Base-by-base conservation (phyloP, 176 grass and related monocot genomes). In the Avena insularis region DNA sequence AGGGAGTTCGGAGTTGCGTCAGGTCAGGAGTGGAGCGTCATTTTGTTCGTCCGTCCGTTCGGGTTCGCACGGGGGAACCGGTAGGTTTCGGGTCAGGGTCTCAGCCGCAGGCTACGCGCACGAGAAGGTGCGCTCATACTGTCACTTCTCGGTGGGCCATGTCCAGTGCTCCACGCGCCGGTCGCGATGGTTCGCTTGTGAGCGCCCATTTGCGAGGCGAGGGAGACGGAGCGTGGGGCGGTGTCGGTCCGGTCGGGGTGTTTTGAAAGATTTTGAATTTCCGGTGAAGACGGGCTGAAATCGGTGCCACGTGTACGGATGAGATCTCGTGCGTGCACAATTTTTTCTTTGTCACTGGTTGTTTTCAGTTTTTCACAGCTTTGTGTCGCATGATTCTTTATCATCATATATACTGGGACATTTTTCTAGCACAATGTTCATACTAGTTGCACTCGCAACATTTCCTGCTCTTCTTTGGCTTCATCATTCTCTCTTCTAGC, bases 221-320 rank as follows among this genome's bases (percentile, higher is more conserved):
- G 72, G 69, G 70, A 48, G 70, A 7, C 43, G 46, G 71, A 29
- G 71, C 7, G 71, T 50, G 73, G 77, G 58, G 89, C 69, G 80
- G 80, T 82, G 80, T 90, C 87, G 81, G 84, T 87, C 77, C 48
- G 80, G 55, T 75, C 79, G 61, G 77, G 68, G 46, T 33, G 21
- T 67, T 92, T 88, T 48, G 81, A 94, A 92, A 90, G 46, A 79
- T 82, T 94, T 94, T 94, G 92, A 94, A 89, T 90, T 59, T 83
- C 15, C 65, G n/a, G 53, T 33, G 59, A 82, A 63, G 27, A 75
- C 50, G 61, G 40, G 15, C 49, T 48, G 75, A 61, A 69, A 23
- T 4, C 3, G 25, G 64, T 13, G 81, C 46, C 89, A 88, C 69
- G 90, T 85, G 86, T 87, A 81, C 85, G 90, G 77, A 21, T 0